Evolutionary conservation across 139 green algal species (phyloP).

Genomic region (Chlamydomonas incerta): DNA sequence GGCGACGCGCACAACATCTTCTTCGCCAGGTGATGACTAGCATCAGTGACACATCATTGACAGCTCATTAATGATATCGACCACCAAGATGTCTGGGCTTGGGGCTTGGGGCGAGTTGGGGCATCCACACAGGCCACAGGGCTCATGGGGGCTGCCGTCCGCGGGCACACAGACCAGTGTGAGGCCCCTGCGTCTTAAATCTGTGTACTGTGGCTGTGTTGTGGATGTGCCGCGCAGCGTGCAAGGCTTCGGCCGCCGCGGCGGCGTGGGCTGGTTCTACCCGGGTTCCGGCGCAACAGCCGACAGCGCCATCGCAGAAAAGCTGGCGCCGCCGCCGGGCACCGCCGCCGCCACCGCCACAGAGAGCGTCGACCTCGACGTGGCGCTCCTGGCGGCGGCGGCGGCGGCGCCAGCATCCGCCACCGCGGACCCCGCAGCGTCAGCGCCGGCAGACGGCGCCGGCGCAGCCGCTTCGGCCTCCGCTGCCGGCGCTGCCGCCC

Average conservation of each 20-base stretch:
- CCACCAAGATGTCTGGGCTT: too few species aligned
- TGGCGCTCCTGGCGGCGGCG: too few species aligned
- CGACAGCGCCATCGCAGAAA: slow-evolving; percentile 65
- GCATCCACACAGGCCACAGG: too few species aligned
- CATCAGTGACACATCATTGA: too few species aligned
- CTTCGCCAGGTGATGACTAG: slow-evolving; percentile 90
- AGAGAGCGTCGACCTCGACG: not conserved
- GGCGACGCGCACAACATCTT: slow-evolving; percentile 89
- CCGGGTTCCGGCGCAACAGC: slow-evolving; percentile 84
- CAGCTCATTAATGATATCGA: too few species aligned
- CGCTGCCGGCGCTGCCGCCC: not conserved
- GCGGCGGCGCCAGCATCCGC: not conserved
- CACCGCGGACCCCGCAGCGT: not conserved
- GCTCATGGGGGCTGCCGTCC: too few species aligned
- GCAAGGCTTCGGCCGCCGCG: slow-evolving; percentile 79
- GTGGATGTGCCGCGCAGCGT: too few species aligned
- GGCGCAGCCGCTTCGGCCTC: not conserved
- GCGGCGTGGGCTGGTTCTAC: slow-evolving; percentile 74
- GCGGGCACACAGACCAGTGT: too few species aligned
- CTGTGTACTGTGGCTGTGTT: too few species aligned
- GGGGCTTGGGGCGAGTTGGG: too few species aligned
- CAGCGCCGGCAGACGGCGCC: not conserved
- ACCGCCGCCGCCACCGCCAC: not conserved
- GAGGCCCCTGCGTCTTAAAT: too few species aligned
- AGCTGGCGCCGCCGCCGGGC: not conserved